phyloP scores from a whole-genome alignment of 176 grass and related monocot genomes.

The Dendrocalamus sinicus region DNA sequence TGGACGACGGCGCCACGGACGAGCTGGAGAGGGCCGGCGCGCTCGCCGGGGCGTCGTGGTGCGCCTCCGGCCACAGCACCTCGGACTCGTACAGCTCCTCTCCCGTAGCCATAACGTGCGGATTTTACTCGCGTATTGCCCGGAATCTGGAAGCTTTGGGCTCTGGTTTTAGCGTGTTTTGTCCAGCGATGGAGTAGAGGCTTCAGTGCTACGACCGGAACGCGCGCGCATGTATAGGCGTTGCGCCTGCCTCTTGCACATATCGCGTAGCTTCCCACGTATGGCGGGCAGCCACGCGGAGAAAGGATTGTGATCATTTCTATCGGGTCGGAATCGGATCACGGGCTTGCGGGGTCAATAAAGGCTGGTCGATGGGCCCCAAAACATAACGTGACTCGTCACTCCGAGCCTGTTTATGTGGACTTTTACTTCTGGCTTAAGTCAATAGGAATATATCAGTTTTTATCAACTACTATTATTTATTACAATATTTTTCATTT shows the following conservation, averaged over 20 bases:
- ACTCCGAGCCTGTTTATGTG: no score
- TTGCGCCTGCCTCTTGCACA: background rate
- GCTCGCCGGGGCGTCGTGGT: background rate
- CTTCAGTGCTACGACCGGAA: background rate
- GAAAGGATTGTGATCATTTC: background rate
- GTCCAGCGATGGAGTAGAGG: background rate
- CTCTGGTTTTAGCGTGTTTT: slow-evolving; percentile 8
- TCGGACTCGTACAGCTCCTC: slow-evolving; percentile 66
- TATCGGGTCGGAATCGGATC: background rate
- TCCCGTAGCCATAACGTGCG: slow-evolving; percentile 37
- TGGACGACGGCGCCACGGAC: background rate
- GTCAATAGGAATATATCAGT: no score
- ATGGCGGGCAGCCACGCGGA: slow-evolving; percentile 17
- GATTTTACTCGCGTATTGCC: background rate
- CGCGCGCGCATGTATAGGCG: slow-evolving; percentile 34
- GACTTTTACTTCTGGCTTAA: no score
- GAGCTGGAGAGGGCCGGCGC: background rate
- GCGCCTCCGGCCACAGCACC: slow-evolving; percentile 65
- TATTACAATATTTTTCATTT: no score
- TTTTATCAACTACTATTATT: no score
- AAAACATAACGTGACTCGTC: background rate
- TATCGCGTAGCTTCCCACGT: slow-evolving; percentile 36
- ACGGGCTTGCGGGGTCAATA: background rate
- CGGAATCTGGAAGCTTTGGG: background rate
- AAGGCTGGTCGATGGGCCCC: background rate